phyloP scores from a whole-genome alignment of 202 grass and related monocot species.

The Cymbopogon flexuosus region DNA sequence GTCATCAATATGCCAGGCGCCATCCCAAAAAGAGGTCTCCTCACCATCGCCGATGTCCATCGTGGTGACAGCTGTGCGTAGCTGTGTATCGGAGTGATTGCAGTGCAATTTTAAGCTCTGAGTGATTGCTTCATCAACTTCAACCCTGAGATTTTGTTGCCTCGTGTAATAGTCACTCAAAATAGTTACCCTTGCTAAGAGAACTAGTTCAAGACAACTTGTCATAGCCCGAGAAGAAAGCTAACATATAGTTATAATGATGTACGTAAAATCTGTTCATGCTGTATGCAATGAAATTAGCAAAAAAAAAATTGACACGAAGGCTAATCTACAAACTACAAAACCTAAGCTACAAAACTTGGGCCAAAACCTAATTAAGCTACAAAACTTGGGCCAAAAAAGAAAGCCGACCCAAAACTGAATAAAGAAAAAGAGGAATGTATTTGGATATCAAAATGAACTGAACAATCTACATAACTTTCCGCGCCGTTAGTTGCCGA shows the following conservation, averaged over 20 bases:
- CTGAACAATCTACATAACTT: constrained; percentile 47
- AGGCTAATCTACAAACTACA: not conserved
- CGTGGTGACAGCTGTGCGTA: too few relatives aligned
- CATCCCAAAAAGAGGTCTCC: too few relatives aligned
- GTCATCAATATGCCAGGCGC: too few relatives aligned
- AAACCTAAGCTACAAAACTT: constrained; percentile 20
- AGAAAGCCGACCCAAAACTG: not conserved
- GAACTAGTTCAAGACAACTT: not conserved
- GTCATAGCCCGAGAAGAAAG: too few relatives aligned
- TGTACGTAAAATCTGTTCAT: not conserved
- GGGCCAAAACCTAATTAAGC: not conserved
- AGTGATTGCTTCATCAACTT: not conserved
- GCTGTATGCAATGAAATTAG: constrained; percentile 18
- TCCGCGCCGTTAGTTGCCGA: constrained; percentile 42
- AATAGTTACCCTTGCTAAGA: not conserved
- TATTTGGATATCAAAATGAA: not conserved
- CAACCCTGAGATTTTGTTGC: not conserved
- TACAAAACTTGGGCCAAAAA: constrained; percentile 25
- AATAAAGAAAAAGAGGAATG: not conserved
- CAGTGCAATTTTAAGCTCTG: not conserved
- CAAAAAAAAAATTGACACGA: constrained; percentile 30
- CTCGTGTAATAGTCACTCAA: not conserved
- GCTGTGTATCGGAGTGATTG: not conserved
- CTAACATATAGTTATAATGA: not conserved
- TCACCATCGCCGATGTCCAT: too few relatives aligned